These are phyloP conservation scores for Collybiopsis luxurians DNA, from an alignment of 768 basidiomycete species.

Conservation along the genomic window DNA sequence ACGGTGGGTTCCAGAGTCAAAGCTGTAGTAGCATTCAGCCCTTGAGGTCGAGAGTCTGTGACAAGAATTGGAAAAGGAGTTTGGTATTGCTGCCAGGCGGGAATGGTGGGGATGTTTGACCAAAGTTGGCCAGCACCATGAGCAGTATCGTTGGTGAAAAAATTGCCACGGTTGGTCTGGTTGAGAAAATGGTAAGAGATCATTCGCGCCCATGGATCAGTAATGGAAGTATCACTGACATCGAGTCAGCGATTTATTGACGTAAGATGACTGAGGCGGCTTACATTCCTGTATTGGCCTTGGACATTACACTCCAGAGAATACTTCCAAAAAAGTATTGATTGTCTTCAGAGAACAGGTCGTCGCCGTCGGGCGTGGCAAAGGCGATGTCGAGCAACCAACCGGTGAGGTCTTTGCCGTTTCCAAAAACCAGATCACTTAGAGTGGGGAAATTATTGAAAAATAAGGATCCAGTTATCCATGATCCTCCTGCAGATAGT, in stretches of 20 bases:
- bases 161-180: slow-evolving; percentile 55
- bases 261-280: not conserved
- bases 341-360: slow-evolving; percentile 44
- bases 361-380: slow-evolving; percentile 47
- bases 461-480: slow-evolving; percentile 61
- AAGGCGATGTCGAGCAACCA: slow-evolving; percentile 61
- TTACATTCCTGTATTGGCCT: slow-evolving; percentile 52
- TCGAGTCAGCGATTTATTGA: not conserved
- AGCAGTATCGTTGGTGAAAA: slow-evolving; percentile 54
- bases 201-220: slow-evolving; percentile 64
- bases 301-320: slow-evolving; percentile 54
- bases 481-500: slow-evolving; percentile 52
- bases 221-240: slow-evolving; percentile 60
- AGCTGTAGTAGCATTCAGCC: slow-evolving; percentile 38
- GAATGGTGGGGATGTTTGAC: slow-evolving; percentile 52
- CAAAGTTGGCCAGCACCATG: slow-evolving; percentile 73
- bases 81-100: slow-evolving; percentile 46
- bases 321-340: slow-evolving; percentile 55
- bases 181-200: slow-evolving; percentile 75
- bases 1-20: slow-evolving; percentile 45
- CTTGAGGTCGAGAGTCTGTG: slow-evolving; percentile 51
- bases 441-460: slow-evolving; percentile 64
- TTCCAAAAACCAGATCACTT: slow-evolving; percentile 58
- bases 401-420: slow-evolving; percentile 42
- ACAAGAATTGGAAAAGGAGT: slow-evolving; percentile 71